These are phyloP conservation scores for Kickxella alabastrina DNA, from an alignment of 192 early-diverging fungal species.

Conservation along the genomic window DNA sequence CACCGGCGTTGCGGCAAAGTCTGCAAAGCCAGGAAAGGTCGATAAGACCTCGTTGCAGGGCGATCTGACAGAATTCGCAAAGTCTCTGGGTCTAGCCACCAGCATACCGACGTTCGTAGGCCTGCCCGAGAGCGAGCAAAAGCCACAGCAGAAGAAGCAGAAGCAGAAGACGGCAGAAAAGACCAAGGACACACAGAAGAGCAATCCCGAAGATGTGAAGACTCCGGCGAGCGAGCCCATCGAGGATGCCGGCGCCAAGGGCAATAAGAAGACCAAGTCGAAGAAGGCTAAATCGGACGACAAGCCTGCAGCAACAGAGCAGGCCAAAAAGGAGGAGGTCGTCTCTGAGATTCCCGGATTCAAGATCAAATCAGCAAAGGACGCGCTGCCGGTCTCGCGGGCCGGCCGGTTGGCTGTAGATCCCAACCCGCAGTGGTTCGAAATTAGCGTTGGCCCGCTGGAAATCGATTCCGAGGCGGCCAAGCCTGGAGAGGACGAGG, in stretches of 20 bases:
- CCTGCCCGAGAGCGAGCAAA: conserved; percentile 21
- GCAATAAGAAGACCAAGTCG: conserved; percentile 9
- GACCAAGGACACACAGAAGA: not conserved
- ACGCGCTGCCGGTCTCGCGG: conserved; percentile 25
- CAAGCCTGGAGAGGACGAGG: conserved; percentile 34
- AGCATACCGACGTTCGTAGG: conserved; percentile 30
- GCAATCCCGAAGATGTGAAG: not conserved
- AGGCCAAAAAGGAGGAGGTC: not conserved
- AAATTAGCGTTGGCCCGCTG: conserved; percentile 11
- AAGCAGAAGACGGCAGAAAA: not conserved
- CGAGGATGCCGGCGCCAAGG: conserved; percentile 20
- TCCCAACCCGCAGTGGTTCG: conserved; percentile 36
- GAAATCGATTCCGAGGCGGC: conserved; percentile 10
- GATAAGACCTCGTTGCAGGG: conserved; percentile 18
- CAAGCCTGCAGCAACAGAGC: no score
- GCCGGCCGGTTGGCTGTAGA: conserved; percentile 20
- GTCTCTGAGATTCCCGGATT: conserved; percentile 23
- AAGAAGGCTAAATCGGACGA: no score
- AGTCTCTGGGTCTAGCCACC: conserved; percentile 35
- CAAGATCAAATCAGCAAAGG: conserved; percentile 51
- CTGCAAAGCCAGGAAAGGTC: conserved; percentile 13
- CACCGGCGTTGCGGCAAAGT: conserved; percentile 33
- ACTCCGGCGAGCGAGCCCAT: conserved; percentile 1
- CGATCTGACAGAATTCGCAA: conserved; percentile 38
- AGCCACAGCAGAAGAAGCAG: conserved; percentile 1